Base-by-base conservation (phyloP, 805 yeast species). In the Spathaspora passalidarum region DNA sequence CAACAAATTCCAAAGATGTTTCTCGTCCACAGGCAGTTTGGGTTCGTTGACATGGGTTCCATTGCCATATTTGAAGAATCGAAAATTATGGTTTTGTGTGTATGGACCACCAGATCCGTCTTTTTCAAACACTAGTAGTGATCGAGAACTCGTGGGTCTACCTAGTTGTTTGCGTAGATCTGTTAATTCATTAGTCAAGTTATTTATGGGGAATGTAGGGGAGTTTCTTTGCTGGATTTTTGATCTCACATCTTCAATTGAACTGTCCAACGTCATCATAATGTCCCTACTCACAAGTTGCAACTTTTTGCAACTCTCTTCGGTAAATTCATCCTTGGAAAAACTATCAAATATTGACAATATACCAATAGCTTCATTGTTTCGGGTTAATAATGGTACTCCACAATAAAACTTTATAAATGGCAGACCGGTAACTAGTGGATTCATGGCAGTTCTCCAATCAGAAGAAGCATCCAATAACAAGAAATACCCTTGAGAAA, bases 41-140 rank as follows among this genome's bases (percentile, higher is more conserved):
- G 26, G 13, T 14, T 39, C 34, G 1, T 22, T 17, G 4, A 10
- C 41, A 13, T 44, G 21, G 45, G n/a, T 25, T 29, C 20, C 45
- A 43, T 32, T 44, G 41, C 11, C 45, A 32, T 40, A 50, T 20
- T 43, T 67, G 65, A 68, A 63, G 51, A 74, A 72, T 47, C 76
- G 63, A 44, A 79, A 69, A 46, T 66, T 72, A 40, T 68, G 66
- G 51, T 76, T 76, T 45, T 71, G 82, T 2, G 72, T 66, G 52
- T 81, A 82, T n/a, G 82, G 76, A 13, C 76, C 74, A 13, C 86
- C 87, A 5, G 85, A 78, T 0, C 86, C 86, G 61, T 82, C 86
- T 49, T 74, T 75, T 52, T 81, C 87, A 58, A 78, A 81, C 1
- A 80, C 74, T 1, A 58, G 50, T 5, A 53, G 37, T 19, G 49